Evolutionary conservation across 768 basidiomycete genomes (phyloP), one percentile per base, ranked within the genome.

Genomic region (Asterophora parasitica): DNA sequence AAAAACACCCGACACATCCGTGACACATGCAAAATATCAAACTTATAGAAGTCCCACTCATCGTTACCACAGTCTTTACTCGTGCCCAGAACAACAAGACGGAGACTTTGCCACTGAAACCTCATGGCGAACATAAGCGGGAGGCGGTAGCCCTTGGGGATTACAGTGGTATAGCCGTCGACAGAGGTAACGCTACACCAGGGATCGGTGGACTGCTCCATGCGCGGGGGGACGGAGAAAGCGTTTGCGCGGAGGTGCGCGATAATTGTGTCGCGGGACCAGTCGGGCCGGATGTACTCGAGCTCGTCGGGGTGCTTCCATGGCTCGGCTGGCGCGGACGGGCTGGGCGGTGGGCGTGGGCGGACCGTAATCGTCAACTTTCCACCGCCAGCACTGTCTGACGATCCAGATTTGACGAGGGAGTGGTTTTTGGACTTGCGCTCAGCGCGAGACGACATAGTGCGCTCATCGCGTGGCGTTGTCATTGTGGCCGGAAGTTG

Each of bases 61-160:
- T 56, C 54, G 17, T 62, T 56, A 3, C 64, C 60, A 17, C 61
- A 55, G 19, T 48, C 48, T 4, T 69, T 65, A 5, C 66, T 68
- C 42, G 74, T 50, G 9, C n/a, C n/a, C n/a, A n/a, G n/a, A n/a
- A n/a, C n/a, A n/a, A 75, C 71, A 23, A 76, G 65, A 46, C 64
- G 53, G 3, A 75, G 52, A 10, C 64, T 66, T 49, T 69, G 68
- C 73, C 73, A 76, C 44, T 66, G 65, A 48, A 71, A 75, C 44
- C 69, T 69, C 31, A 70, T 70, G 16, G 70, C 63, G 57, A 73
- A 76, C 64, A 76, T 65, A 13, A 76, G 55, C 0, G 75, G 73
- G 13, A 73, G 55, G 1, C 75, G 62, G 51, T 76, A 76, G 8
- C 59, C 65, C 6, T 67, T 55, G 9, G 74, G 75, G 1, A 74